These are phyloP conservation scores for Debaryomyces robertsiae DNA, from an alignment of 1,139 yeast genomes.

Conservation along the genomic window DNA sequence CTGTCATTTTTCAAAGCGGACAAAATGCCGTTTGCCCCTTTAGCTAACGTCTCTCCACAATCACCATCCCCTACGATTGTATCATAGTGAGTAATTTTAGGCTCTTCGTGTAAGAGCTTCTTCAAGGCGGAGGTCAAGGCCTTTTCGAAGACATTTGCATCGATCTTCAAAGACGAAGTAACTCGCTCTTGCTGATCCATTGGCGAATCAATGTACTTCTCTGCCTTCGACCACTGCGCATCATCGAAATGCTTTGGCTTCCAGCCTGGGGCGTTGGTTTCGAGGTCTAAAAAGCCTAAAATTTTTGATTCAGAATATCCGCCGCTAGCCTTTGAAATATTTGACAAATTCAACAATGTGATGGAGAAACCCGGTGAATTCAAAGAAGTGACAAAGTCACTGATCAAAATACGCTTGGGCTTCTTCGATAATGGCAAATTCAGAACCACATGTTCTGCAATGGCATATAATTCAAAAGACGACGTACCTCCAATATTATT, in stretches of 20 bases:
- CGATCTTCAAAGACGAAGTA: constrained; percentile 42
- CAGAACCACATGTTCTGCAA: constrained; percentile 51
- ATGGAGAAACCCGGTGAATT: constrained; percentile 91
- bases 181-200: constrained; percentile 28
- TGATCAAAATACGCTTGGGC: constrained; percentile 69
- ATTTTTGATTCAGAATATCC: constrained; percentile 30
- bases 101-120: constrained; percentile 59
- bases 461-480: constrained; percentile 68
- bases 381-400: constrained; percentile 81
- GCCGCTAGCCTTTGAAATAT: constrained; percentile 36
- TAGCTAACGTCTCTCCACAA: constrained; percentile 87
- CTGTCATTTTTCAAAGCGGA: constrained; percentile 49
- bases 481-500: constrained; percentile 90
- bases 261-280: constrained; percentile 87
- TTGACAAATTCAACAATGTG: constrained; percentile 68
- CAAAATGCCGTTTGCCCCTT: constrained; percentile 76
- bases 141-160: constrained; percentile 38
- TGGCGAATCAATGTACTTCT: constrained; percentile 32
- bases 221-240: constrained; percentile 27
- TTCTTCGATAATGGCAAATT: constrained; percentile 50
- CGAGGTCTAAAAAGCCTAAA: constrained; percentile 59
- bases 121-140: constrained; percentile 53
- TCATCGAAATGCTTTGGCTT: constrained; percentile 41
- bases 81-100: constrained; percentile 80
- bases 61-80: constrained; percentile 96